These are phyloP conservation scores for Chlorella sp. DNA, from an alignment of 139 green algal species.

Conservation along the genomic window DNA sequence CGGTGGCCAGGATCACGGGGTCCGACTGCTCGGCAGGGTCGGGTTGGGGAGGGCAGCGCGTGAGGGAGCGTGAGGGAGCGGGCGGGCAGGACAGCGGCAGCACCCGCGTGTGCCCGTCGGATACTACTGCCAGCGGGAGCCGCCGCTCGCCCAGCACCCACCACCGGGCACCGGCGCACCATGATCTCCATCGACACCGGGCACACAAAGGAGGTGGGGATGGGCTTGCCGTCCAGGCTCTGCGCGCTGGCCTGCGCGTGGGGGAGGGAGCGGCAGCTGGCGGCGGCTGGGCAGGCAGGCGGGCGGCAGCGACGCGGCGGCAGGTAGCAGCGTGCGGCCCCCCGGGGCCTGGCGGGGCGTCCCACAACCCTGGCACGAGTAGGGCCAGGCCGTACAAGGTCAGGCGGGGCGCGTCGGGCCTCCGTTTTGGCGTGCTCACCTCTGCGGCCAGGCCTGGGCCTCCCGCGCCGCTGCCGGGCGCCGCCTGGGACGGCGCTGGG, in stretches of 20 bases:
- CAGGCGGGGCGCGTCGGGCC: no score
- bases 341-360: no score
- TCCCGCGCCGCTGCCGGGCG: not conserved
- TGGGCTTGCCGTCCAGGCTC: slow-evolving; percentile 32
- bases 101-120: not conserved
- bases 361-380: no score
- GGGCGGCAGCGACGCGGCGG: no score
- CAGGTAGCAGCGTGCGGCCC: no score
- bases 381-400: no score
- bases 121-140: not conserved
- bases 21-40: slow-evolving; percentile 57
- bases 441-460: not conserved
- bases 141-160: not conserved
- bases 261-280: not conserved
- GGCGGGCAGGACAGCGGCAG: not conserved
- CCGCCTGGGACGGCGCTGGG: not conserved
- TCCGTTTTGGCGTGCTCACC: not conserved
- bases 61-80: not conserved
- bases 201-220: slow-evolving; percentile 43
- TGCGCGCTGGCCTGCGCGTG: slow-evolving; percentile 19
- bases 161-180: slow-evolving; percentile 33
- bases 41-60: not conserved
- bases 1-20: slow-evolving; percentile 94
- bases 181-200: slow-evolving; percentile 93
- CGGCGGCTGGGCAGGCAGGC: not conserved